Conservation (phyloP, 306 rosid genomes). For the Morella rubra region DNA sequence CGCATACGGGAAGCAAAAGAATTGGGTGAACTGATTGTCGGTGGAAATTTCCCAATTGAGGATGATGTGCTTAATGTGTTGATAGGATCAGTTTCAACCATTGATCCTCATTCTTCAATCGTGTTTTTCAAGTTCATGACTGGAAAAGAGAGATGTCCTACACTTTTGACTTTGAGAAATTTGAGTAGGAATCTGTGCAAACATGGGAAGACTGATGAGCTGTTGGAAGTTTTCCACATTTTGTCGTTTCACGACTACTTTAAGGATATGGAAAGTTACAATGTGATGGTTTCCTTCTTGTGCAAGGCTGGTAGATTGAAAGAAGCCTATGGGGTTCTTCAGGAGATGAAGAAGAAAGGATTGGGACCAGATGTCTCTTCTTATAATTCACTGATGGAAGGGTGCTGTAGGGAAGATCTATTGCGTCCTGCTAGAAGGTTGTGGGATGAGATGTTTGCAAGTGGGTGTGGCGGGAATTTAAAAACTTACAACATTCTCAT, state of each 20-base stretch:
- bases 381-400: slow-evolving; percentile 79
- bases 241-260: slow-evolving; percentile 51
- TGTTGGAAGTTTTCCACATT: slow-evolving; percentile 55
- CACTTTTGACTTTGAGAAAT: slow-evolving; percentile 54
- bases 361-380: slow-evolving; percentile 51
- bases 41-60: slow-evolving; percentile 67
- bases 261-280: slow-evolving; percentile 66
- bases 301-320: slow-evolving; percentile 75
- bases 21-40: slow-evolving; percentile 67
- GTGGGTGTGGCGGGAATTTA: slow-evolving; percentile 70
- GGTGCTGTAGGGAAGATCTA: slow-evolving; percentile 80
- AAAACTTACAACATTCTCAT: slow-evolving; percentile 76
- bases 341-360: slow-evolving; percentile 81
- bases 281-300: slow-evolving; percentile 64
- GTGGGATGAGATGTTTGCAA: slow-evolving; percentile 96
- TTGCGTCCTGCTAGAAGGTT: slow-evolving; percentile 82
- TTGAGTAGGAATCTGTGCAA: slow-evolving; percentile 65
- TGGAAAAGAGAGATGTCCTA: slow-evolving; percentile 66
- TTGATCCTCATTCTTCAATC: slow-evolving; percentile 58
- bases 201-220: slow-evolving; percentile 55
- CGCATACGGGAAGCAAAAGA: slow-evolving; percentile 62
- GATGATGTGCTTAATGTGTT: slow-evolving; percentile 75
- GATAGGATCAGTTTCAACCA: slow-evolving; percentile 62
- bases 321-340: slow-evolving; percentile 77
- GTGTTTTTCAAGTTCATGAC: slow-evolving; percentile 64